phyloP scores from a whole-genome alignment of 169 alveolate genomes.

The Cytauxzoon felis region DNA sequence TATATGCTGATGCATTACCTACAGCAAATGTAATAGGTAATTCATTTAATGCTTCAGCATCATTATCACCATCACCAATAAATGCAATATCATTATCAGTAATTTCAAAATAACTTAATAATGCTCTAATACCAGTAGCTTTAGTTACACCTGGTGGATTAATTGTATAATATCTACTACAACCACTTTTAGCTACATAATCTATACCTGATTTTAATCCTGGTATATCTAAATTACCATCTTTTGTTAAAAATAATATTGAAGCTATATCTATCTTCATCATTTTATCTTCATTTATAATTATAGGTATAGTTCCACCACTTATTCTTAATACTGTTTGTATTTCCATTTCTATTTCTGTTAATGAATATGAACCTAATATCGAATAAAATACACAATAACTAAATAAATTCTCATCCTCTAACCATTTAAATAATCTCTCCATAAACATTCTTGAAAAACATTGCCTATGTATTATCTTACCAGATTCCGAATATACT shows the following conservation, averaged over 20 bases:
- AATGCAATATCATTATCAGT: constrained; percentile 31
- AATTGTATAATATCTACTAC: no score
- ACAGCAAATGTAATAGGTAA: constrained; percentile 30
- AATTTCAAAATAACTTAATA: constrained; percentile 9
- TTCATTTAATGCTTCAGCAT: constrained; percentile 21
- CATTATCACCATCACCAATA: constrained; percentile 51
- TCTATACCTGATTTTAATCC: neutral
- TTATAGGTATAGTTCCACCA: no score
- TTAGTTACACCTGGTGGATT: constrained; percentile 41
- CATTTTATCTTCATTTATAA: no score
- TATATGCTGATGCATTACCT: constrained; percentile 37
- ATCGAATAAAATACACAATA: neutral
- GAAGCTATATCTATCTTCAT: no score
- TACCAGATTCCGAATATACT: constrained; percentile 39
- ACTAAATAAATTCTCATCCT: neutral
- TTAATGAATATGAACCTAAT: neutral
- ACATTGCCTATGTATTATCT: constrained; percentile 5
- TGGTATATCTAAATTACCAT: no score
- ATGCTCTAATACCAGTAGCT: constrained; percentile 13
- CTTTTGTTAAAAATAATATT: no score
- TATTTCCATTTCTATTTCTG: constrained; percentile 1
- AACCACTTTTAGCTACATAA: neutral
- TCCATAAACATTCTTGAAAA: constrained; percentile 3
- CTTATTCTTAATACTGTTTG: no score
- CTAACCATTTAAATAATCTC: neutral